Base-by-base conservation (phyloP, 441 rosid species). In the Euphorbia neoarborescens region DNA sequence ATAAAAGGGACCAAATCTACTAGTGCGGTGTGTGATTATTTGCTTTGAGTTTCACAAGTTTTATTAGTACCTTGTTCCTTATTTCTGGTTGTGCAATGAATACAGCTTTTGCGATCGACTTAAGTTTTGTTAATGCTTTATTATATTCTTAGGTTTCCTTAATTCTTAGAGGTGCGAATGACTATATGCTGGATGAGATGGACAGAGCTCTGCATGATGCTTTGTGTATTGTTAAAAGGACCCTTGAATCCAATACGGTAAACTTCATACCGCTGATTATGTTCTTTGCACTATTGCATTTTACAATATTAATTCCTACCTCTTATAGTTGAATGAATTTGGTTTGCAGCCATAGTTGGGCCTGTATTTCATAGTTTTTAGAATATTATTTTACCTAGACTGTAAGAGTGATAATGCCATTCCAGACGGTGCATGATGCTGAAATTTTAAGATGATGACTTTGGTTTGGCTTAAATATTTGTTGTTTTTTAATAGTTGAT, bases 121-220 rank as follows among this genome's bases (percentile, higher is more conserved):
- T 22, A 15, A 57, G 15, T 27, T 24, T 54, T 46, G 62, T 76
- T 48, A 79, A 58, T 68, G 35, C 35, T 60, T 70, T 54, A 8
- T 69, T 79, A 1, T 75, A 0, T 73, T 71, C 66, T 24, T 61
- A 95, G 99, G 98, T 95, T 58, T 95, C 99, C 59, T 77, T 95
- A 81, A 87, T 95, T 70, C 91, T 95, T 63, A 87, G 97, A 84
- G 98, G 98, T 66, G 99, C 98, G 65, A 95, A 95, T 77, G 98
- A 90, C 80, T 92, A 84, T 80, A 95, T 95, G 98, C 96, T 92
- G 72, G 99, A 95, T 66, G 98, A 95, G 84, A 92, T 95, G 98
- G 99, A 92, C 78, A 90, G 97, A 81, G 90, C 97, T 48, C 85
- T 95, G 57, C 96, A 90, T 66, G 99, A 95, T 71, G 90, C 97